Evolutionary conservation across 257 asterid species (phyloP).

Genomic region (Prunella vulgaris): DNA sequence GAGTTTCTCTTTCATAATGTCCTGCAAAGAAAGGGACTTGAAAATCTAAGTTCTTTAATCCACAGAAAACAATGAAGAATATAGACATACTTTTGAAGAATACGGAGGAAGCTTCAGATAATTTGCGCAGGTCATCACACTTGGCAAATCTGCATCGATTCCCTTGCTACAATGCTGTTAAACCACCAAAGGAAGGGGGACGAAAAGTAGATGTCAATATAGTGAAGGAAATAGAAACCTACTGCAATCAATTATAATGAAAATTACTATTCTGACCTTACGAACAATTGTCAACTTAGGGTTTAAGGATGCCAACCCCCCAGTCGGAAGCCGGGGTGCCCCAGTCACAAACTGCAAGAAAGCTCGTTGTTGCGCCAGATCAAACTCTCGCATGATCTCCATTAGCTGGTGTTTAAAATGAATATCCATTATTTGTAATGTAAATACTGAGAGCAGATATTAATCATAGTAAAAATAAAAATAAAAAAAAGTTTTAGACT

Average conservation of each 20-base stretch:
- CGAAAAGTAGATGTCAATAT: not conserved
- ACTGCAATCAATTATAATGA: not conserved
- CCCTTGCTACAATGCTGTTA: constrained; percentile 65
- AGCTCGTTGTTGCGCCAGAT: constrained; percentile 69
- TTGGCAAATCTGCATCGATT: constrained; percentile 74
- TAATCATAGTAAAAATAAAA: not conserved
- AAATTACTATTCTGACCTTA: constrained; percentile 42
- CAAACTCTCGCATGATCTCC: constrained; percentile 78
- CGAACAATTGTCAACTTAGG: constrained; percentile 92
- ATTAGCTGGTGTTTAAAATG: constrained; percentile 45
- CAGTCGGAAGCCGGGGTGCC: constrained; percentile 89
- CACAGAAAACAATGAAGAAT: not conserved
- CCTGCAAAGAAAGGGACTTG: constrained; percentile 40
- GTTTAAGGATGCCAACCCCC: constrained; percentile 90
- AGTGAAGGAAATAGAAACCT: not conserved
- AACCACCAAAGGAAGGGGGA: not conserved
- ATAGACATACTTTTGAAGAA: constrained; percentile 60
- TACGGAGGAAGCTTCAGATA: constrained; percentile 94
- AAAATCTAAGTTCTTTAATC: not conserved
- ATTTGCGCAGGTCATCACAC: constrained; percentile 97
- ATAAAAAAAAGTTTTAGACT: constrained; percentile 22
- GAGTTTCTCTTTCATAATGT: constrained; percentile 76
- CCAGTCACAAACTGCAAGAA: constrained; percentile 97
- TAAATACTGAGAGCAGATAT: not conserved
- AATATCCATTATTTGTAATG: not conserved